These are phyloP conservation scores for Cucumis hystrix DNA, from an alignment of 306 rosid genomes.

Conservation along the genomic window DNA sequence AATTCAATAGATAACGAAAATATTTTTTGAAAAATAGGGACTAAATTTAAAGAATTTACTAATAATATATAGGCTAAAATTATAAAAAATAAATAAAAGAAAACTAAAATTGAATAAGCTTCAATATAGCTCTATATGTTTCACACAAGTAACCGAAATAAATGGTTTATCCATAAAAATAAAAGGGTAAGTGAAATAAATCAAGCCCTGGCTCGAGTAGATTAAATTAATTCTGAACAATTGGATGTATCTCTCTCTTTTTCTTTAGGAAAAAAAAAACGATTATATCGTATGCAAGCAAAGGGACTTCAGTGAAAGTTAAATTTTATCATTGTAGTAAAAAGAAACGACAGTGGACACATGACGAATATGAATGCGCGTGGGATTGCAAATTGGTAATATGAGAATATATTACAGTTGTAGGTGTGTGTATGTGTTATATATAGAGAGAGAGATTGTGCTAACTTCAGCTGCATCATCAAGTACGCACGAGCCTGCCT, in stretches of 20 bases:
- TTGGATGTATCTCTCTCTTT: not conserved
- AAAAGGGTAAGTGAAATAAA: not conserved
- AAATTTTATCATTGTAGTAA: not conserved
- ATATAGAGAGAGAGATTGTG: conserved; percentile 14
- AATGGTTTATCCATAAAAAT: no score
- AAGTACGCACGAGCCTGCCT: conserved; percentile 17
- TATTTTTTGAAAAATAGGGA: no score
- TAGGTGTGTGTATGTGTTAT: not conserved
- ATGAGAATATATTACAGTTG: not conserved
- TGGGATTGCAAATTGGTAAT: not conserved
- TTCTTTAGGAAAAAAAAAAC: no score
- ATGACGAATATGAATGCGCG: not conserved
- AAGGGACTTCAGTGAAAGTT: not conserved
- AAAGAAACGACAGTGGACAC: not conserved
- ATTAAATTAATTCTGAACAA: not conserved
- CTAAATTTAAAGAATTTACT: no score
- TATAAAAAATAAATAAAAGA: no score
- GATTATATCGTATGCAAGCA: not conserved
- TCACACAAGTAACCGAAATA: not conserved
- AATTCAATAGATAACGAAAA: no score
- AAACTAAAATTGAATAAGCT: no score
- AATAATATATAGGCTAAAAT: no score
- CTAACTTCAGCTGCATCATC: conserved; percentile 14
- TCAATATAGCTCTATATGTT: not conserved
- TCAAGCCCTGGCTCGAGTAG: not conserved